phyloP scores from a whole-genome alignment of 768 basidiomycete species.

The Lactarius pseudohatsudake region DNA sequence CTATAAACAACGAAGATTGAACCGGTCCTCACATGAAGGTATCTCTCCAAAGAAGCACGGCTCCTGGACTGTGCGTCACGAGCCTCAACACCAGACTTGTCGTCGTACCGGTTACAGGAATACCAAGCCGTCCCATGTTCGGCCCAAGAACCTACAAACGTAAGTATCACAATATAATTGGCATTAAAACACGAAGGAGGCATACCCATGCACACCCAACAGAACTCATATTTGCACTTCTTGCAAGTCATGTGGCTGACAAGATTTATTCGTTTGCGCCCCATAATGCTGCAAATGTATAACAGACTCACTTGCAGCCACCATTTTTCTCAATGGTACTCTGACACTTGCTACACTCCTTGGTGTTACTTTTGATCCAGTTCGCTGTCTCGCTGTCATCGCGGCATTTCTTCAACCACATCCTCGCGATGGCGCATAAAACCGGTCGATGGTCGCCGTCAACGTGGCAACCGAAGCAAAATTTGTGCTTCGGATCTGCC shows the following conservation, averaged over 20 bases:
- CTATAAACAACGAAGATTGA: not conserved
- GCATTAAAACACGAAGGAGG: constrained; percentile 28
- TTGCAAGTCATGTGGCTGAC: constrained; percentile 99
- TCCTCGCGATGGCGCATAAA: constrained; percentile 80
- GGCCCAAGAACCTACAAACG: constrained; percentile 78
- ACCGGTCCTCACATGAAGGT: constrained; percentile 74
- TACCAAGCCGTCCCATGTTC: constrained; percentile 99
- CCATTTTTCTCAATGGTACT: constrained; percentile 99
- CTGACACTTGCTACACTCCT: constrained; percentile 94
- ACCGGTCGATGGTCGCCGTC: constrained; percentile 91
- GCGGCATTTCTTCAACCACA: constrained; percentile 96
- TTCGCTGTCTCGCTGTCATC: constrained; percentile 99
- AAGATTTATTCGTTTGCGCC: constrained; percentile 27
- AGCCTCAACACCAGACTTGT: constrained; percentile 82
- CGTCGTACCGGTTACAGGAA: constrained; percentile 96
- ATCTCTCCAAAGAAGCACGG: constrained; percentile 89
- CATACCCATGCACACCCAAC: constrained; percentile 98
- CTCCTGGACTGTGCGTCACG: constrained; percentile 90
- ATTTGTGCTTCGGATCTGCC: constrained; percentile 64
- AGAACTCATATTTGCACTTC: constrained; percentile 98
- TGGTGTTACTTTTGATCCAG: constrained; percentile 99
- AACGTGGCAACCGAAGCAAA: constrained; percentile 93
- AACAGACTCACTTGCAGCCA: constrained; percentile 89
- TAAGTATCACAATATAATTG: constrained; percentile 37
- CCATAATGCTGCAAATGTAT: constrained; percentile 8